These are phyloP conservation scores for Fraxinus sp. DNA, from an alignment of 305 asterid species.

Conservation along the genomic window DNA sequence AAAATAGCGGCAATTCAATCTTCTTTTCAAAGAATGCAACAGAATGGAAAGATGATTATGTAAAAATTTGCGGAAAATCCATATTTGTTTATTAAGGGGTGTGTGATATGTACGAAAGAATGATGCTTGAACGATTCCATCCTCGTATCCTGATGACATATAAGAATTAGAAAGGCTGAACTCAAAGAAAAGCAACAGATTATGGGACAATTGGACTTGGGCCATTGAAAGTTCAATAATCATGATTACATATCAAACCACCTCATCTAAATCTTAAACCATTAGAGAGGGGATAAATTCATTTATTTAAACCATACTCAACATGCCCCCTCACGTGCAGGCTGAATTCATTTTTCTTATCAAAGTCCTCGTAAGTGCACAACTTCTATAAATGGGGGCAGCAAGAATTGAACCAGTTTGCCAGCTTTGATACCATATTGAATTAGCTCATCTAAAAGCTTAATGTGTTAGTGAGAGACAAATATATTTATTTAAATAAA, in stretches of 20 bases:
- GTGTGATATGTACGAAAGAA: conserved; percentile 93
- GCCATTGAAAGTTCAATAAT: not conserved
- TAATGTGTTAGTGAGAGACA: not conserved
- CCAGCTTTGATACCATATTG: not conserved
- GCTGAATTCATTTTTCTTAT: not conserved
- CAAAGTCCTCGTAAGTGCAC: not conserved
- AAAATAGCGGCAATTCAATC: not conserved
- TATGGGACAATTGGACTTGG: not conserved
- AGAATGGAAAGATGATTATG: not conserved
- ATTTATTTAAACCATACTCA: not conserved
- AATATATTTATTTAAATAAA: not conserved
- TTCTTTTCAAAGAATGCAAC: not conserved
- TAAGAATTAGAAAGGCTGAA: conserved; percentile 16
- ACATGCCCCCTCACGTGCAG: not conserved
- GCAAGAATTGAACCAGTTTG: not conserved
- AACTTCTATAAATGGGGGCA: not conserved
- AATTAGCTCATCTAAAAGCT: too few relatives aligned
- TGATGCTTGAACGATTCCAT: conserved; percentile 74
- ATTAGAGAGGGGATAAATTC: not conserved
- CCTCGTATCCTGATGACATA: conserved; percentile 61
- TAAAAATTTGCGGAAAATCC: not conserved
- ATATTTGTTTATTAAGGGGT: conserved; percentile 90
- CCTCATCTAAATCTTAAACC: not conserved
- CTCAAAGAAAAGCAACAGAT: conserved; percentile 12
- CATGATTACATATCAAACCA: not conserved